These are phyloP conservation scores for Protea cynaroides DNA, from an alignment of 164 flowering plant species.

Conservation along the genomic window DNA sequence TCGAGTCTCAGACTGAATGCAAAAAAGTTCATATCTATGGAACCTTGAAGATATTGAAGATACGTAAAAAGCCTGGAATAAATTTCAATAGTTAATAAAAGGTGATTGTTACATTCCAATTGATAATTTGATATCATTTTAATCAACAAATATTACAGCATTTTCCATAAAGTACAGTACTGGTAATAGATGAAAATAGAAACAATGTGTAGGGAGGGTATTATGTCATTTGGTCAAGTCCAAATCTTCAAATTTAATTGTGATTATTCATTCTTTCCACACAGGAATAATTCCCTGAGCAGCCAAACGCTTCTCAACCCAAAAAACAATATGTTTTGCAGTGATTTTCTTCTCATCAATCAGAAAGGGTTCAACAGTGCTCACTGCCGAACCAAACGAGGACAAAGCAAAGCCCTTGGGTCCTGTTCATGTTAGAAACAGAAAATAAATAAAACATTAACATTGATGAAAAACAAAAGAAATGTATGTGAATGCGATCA, in stretches of 20 bases:
- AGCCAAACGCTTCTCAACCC: conserved; percentile 90
- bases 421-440: conserved; percentile 24
- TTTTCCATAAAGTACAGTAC: background rate
- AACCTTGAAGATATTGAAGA: too few relatives aligned
- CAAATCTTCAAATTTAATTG: background rate
- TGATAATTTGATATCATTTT: background rate
- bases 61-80: too few relatives aligned
- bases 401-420: conserved; percentile 81
- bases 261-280: conserved; percentile 47
- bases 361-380: conserved; percentile 89
- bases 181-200: conserved; percentile 3
- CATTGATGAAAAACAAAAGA: background rate
- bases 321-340: conserved; percentile 69
- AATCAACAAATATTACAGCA: background rate
- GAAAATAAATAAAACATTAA: background rate
- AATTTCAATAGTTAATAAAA: background rate
- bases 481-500: too few relatives aligned
- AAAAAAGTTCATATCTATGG: too few relatives aligned
- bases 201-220: conserved; percentile 5
- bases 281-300: conserved; percentile 90
- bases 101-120: background rate
- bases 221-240: background rate
- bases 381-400: conserved; percentile 60
- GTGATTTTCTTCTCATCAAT: conserved; percentile 77
- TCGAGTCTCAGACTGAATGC: too few relatives aligned